A percentile compares a stretch with the other conserved stretches of the same genome.
phyloP scores from a whole-genome alignment of 1,284 basidiomycete species.

The Sporisorium exsertum region DNA sequence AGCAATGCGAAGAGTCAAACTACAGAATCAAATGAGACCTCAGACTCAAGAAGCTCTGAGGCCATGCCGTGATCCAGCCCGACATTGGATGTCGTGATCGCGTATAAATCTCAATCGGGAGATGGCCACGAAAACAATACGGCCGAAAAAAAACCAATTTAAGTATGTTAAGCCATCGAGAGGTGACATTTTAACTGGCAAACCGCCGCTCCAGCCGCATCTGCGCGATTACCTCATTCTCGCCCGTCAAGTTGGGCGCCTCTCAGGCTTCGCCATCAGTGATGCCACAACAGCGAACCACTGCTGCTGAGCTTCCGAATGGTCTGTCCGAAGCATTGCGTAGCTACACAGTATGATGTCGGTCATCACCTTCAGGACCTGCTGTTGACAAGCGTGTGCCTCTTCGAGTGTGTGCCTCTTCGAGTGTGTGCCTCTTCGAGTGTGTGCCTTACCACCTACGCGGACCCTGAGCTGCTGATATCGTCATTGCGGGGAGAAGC shows the following conservation, averaged over 20 bases:
- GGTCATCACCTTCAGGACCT: too few species aligned
- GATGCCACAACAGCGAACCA: neutral
- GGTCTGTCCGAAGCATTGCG: too few species aligned
- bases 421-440: too few species aligned
- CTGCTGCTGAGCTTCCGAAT: too few species aligned
- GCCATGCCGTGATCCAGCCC: too few species aligned
- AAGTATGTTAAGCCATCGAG: neutral
- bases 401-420: too few species aligned
- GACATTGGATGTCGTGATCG: neutral
- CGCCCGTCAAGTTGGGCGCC: neutral
- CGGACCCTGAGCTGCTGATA: slow-evolving; percentile 13
- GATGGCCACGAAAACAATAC: neutral
- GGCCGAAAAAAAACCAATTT: neutral
- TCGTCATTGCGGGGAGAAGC: slow-evolving; percentile 23
- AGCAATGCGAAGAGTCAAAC: too few species aligned
- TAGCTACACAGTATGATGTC: too few species aligned
- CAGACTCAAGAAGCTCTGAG: too few species aligned
- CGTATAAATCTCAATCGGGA: neutral
- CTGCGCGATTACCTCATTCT: neutral
- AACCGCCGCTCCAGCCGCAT: neutral
- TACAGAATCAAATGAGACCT: too few species aligned
- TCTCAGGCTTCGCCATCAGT: slow-evolving; percentile 15
- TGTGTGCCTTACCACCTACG: slow-evolving; percentile 8
- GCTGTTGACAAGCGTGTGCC: too few species aligned
- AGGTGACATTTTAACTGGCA: neutral